Percentiles rank a stretch among this genome's conserved stretches.
Conservation (phyloP, 2,329 filamentous ascomycete genomes). For the Chaetomium strumarium region DNA sequence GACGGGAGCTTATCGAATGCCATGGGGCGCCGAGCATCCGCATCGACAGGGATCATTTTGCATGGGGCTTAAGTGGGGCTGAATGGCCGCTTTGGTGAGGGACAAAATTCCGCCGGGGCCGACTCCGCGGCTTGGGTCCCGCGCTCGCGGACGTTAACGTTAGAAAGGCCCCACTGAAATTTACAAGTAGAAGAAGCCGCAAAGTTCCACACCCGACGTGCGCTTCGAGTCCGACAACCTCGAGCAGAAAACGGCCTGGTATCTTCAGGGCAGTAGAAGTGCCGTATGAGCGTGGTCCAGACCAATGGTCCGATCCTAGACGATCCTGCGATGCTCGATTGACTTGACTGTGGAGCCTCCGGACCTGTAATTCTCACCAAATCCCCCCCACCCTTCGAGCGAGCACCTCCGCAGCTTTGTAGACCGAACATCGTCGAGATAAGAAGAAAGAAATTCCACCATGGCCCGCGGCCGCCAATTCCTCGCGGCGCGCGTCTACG, state of each 20-base stretch:
- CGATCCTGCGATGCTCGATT: background rate
- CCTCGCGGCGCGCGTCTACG: constrained; percentile 38
- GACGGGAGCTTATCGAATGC: constrained; percentile 13
- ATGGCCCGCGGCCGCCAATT: constrained; percentile 32
- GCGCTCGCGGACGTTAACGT: too few relatives aligned
- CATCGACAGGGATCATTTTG: background rate
- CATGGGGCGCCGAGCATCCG: background rate
- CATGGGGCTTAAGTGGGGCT: background rate
- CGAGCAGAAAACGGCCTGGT: background rate
- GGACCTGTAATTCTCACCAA: background rate
- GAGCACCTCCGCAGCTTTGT: background rate
- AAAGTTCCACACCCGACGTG: constrained; percentile 6
- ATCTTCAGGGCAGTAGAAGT: background rate
- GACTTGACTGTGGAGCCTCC: background rate
- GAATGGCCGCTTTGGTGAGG: constrained; percentile 8
- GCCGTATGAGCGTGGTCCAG: background rate
- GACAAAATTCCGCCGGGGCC: constrained; percentile 17
- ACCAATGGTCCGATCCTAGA: constrained; percentile 3
- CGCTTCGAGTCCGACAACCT: constrained; percentile 7
- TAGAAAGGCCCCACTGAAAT: constrained; percentile 1
- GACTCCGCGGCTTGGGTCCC: too few relatives aligned
- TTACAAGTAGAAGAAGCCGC: constrained; percentile 13
- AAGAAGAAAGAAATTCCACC: background rate
- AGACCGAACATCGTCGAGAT: background rate
- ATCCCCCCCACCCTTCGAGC: background rate